A percentile compares a stretch with the other conserved stretches of the same genome.
These are phyloP conservation scores for Gynandropsis gynandra DNA, from an alignment of 345 rosid genomes.

Conservation along the genomic window DNA sequence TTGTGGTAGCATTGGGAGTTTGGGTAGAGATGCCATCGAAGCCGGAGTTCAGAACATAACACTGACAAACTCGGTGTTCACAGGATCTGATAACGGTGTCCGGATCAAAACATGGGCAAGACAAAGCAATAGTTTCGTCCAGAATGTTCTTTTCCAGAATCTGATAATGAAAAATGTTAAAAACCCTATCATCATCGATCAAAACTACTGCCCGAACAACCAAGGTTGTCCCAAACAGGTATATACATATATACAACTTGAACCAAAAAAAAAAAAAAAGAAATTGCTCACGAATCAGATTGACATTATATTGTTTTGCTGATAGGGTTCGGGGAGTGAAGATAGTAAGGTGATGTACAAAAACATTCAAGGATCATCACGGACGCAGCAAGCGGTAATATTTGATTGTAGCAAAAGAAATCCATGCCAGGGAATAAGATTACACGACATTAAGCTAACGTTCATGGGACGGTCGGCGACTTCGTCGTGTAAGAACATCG, in stretches of 20 bases:
- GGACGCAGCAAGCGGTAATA: conserved; percentile 42
- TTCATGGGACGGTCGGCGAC: conserved; percentile 32
- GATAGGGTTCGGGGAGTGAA: conserved; percentile 59
- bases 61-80: conserved; percentile 24
- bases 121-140: conserved; percentile 41
- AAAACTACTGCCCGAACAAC: conserved; percentile 41
- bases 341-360: conserved; percentile 48
- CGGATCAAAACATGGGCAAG: conserved; percentile 46
- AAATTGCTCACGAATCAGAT: neutral
- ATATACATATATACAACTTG: neutral
- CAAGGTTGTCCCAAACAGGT: conserved; percentile 46
- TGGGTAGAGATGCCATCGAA: conserved; percentile 29
- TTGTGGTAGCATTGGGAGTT: conserved; percentile 26
- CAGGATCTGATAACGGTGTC: conserved; percentile 33
- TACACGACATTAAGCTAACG: conserved; percentile 48
- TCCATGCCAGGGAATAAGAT: conserved; percentile 47
- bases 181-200: conserved; percentile 53
- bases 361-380: conserved; percentile 62
- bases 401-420: conserved; percentile 47
- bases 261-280: neutral
- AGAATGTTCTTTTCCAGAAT: conserved; percentile 32
- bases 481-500: conserved; percentile 44
- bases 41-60: conserved; percentile 33
- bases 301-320: neutral
- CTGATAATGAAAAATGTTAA: conserved; percentile 30